These are phyloP conservation scores for Tubosaeta sp. DNA, from an alignment of 768 basidiomycete genomes.

Conservation along the genomic window DNA sequence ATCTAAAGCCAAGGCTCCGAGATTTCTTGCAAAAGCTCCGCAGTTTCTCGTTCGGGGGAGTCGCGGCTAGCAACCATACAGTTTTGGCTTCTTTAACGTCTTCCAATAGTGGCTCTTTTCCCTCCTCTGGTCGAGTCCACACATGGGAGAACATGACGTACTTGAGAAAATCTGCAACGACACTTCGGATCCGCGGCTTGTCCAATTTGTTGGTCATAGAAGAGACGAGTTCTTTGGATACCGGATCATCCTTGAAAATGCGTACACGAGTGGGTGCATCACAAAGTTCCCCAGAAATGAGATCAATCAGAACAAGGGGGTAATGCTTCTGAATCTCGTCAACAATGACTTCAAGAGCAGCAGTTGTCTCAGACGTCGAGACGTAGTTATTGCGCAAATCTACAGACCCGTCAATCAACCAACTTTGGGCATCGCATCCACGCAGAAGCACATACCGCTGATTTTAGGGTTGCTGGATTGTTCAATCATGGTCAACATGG, in stretches of 20 bases:
- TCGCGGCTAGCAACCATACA: conserved; percentile 3
- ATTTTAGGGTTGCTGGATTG: neutral
- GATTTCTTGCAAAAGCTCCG: conserved; percentile 5
- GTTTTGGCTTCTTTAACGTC: conserved; percentile 2
- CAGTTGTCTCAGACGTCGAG: neutral
- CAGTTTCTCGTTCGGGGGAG: conserved; percentile 2
- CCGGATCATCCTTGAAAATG: neutral
- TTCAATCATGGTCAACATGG: conserved; percentile 2
- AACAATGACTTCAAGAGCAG: neutral
- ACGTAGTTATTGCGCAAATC: conserved; percentile 1
- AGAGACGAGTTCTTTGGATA: conserved; percentile 4
- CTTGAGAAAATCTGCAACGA: conserved; percentile 3
- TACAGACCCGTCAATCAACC: neutral
- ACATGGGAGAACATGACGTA: conserved; percentile 13
- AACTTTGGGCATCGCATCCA: neutral
- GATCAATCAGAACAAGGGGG: conserved; percentile 3
- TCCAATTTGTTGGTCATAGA: conserved; percentile 9
- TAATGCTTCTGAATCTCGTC: neutral
- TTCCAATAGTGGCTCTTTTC: conserved; percentile 6
- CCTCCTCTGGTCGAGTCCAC: conserved; percentile 4
- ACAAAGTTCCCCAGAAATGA: neutral
- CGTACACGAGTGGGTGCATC: neutral
- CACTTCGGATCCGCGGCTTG: neutral
- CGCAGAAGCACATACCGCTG: neutral
- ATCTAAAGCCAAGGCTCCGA: conserved; percentile 7